Evolutionary conservation across 768 basidiomycete species (phyloP), one percentile per base, ranked within the genome.

Genomic region (Trametes sanguinea): DNA sequence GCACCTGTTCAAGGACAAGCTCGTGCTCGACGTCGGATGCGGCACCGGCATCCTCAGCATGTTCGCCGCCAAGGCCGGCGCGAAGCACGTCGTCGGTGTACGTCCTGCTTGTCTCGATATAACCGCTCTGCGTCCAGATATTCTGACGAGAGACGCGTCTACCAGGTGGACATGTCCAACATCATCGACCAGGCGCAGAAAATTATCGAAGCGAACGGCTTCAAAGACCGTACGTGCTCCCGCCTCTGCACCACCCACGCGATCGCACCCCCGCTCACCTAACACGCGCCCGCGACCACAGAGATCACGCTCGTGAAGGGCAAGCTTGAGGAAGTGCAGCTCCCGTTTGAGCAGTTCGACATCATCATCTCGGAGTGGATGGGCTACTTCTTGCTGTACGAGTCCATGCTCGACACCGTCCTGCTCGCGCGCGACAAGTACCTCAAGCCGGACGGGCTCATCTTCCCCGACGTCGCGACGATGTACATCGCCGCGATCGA

Each of bases 321-420:
- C 61, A 99, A 99, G 77, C 89, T 99, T 62, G 96, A 99, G 74
- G 96, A 99, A 48, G 79, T 87, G 52, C 86, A 87, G 62, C 83
- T 98, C 45, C 96, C 96, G 13, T 85, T 96, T 71, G 78, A 91
- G 64, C 80, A 95, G 75, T 98, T 94, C 73, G 97, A 99, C 75
- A 98, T 99, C 77, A 97, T 99, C 78, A 92, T 99, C 73, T 97
- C 95, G 63, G 97, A 99, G 75, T 99, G 96, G 97, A 99, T 99
- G 97, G 97, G 97, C 45, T 99, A 99, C 78, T 98, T 98, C 84
- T 81, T 98, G 52, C 85, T 99, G 37, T 98, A 98, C 80, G 97
- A 98, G 75, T 95, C 94, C 71, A 98, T 99, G 97, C 87, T 98
- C 67, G 96, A 99, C 78, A 98, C 95, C 29, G 97, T 99, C 57